A percentile compares a stretch with the other conserved stretches of the same genome.
Evolutionary conservation across 257 asterid species (phyloP).

Genomic region (Penstemon davidsonii): DNA sequence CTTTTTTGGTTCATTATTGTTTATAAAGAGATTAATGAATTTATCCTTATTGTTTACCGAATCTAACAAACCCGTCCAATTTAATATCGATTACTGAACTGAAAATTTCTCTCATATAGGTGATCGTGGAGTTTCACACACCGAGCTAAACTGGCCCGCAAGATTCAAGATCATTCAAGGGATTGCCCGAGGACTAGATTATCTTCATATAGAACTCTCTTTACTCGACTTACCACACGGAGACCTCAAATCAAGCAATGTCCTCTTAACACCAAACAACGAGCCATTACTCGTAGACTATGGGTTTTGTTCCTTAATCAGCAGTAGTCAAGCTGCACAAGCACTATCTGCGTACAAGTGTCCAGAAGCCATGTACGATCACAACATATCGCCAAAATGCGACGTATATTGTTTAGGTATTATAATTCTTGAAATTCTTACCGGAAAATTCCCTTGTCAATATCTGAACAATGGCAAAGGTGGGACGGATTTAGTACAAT

Average conservation of each 20-base stretch:
- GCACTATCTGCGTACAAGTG: constrained; percentile 58
- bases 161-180: constrained; percentile 67
- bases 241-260: constrained; percentile 75
- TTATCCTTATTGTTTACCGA: too few species aligned
- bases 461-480: constrained; percentile 50
- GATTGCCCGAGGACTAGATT: constrained; percentile 58
- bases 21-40: background rate
- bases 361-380: constrained; percentile 55
- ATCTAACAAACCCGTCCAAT: too few species aligned
- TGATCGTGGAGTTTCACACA: constrained; percentile 46
- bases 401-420: constrained; percentile 74
- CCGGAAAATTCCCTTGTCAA: constrained; percentile 65
- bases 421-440: constrained; percentile 70
- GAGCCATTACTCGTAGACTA: constrained; percentile 70
- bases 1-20: background rate
- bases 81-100: background rate
- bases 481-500: constrained; percentile 59
- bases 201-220: constrained; percentile 56
- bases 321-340: constrained; percentile 43
- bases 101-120: constrained; percentile 35
- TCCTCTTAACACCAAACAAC: constrained; percentile 46
- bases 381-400: constrained; percentile 55
- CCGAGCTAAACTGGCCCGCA: constrained; percentile 59
- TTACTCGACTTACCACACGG: constrained; percentile 68
- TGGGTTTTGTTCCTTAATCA: constrained; percentile 50